Percentiles rank a stretch among this genome's conserved stretches.
Conservation (phyloP, 2,329 filamentous ascomycete genomes). For the Aspergillus puulaauensis region DNA sequence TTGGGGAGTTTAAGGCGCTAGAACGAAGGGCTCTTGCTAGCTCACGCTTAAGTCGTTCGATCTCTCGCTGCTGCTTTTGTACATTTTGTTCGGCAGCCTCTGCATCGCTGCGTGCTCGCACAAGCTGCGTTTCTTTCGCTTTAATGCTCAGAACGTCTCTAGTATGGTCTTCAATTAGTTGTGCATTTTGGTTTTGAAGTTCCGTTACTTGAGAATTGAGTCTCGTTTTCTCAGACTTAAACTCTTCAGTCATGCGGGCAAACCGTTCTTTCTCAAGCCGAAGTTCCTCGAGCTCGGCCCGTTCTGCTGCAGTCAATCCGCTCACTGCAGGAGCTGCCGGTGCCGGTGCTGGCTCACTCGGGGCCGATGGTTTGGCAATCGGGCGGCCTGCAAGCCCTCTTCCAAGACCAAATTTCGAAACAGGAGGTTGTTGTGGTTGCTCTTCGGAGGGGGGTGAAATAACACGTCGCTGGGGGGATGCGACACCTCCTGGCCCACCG, state of each 20-base stretch:
- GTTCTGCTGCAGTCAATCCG: constrained; percentile 74
- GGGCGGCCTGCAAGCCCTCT: constrained; percentile 81
- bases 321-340: constrained; percentile 60
- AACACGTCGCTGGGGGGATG: constrained; percentile 44
- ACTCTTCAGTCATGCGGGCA: constrained; percentile 71
- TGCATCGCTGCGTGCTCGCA: constrained; percentile 84
- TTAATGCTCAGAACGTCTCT: constrained; percentile 94
- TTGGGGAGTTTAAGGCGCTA: constrained; percentile 39
- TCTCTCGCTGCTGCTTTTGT: constrained; percentile 79
- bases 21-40: constrained; percentile 52
- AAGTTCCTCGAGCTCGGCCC: constrained; percentile 88
- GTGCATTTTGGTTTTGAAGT: constrained; percentile 93
- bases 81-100: constrained; percentile 86
- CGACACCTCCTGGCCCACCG: constrained; percentile 39
- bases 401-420: constrained; percentile 62
- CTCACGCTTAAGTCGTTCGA: constrained; percentile 91
- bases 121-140: constrained; percentile 95
- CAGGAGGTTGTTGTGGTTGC: constrained; percentile 42
- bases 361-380: constrained; percentile 66
- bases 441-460: constrained; percentile 47
- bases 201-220: constrained; percentile 86
- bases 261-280: constrained; percentile 79
- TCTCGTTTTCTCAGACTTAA: constrained; percentile 77
- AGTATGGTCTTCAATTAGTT: constrained; percentile 95
- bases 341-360: constrained; percentile 46